These are phyloP conservation scores for Sutorius eximius DNA, from an alignment of 1,284 basidiomycete species.

Conservation along the genomic window DNA sequence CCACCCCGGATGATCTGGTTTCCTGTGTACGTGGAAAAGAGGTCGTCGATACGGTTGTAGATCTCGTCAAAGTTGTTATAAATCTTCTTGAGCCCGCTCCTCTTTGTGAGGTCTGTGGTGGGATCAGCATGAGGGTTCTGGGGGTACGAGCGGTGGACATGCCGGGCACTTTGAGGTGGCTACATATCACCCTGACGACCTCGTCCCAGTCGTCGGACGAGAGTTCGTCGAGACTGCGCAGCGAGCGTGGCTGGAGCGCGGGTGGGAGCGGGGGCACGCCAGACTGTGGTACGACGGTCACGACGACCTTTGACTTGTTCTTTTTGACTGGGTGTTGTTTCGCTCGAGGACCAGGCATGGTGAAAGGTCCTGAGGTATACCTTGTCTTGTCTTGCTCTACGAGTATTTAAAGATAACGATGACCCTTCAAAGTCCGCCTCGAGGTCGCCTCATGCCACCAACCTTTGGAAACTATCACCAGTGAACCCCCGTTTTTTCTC, in stretches of 20 bases:
- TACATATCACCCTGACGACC: constrained; percentile 49
- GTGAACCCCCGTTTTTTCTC: constrained; percentile 27
- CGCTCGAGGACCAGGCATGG: constrained; percentile 36
- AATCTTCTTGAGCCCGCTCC: constrained; percentile 60
- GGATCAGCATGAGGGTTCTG: background rate
- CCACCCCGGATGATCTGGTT: constrained; percentile 50
- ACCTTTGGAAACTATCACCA: constrained; percentile 68
- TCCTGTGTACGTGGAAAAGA: constrained; percentile 38
- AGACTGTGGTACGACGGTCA: background rate
- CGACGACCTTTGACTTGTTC: constrained; percentile 18
- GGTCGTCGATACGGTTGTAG: constrained; percentile 47
- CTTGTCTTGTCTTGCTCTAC: too few species aligned
- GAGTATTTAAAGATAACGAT: background rate
- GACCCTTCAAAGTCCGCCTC: background rate
- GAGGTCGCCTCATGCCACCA: background rate
- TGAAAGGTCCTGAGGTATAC: background rate
- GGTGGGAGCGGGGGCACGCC: constrained; percentile 3
- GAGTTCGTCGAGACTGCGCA: constrained; percentile 24
- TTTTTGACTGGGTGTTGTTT: constrained; percentile 27
- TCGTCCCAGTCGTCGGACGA: constrained; percentile 48
- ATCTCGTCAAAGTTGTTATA: constrained; percentile 55
- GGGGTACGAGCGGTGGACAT: constrained; percentile 11
- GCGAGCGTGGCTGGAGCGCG: constrained; percentile 7
- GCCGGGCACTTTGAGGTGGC: constrained; percentile 55
- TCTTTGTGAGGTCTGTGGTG: constrained; percentile 49